Conservation (phyloP, 2,329 filamentous ascomycete species). For the Cyphellophora europaea region DNA sequence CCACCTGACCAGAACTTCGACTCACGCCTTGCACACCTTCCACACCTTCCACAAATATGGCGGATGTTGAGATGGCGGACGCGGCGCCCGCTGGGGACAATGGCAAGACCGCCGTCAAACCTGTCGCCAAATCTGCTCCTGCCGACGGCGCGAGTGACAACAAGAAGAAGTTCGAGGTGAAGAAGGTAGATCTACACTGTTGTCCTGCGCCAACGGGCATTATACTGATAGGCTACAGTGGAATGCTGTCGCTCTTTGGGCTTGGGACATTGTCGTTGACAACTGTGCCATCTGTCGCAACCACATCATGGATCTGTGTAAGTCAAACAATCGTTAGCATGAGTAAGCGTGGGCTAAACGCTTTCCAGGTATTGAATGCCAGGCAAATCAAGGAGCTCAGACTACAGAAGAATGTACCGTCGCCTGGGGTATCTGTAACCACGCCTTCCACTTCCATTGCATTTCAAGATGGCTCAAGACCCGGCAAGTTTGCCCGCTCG, state of each 20-base stretch:
- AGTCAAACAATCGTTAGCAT: conserved; percentile 22
- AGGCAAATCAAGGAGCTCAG: conserved; percentile 94
- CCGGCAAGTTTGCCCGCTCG: conserved; percentile 92
- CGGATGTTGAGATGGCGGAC: conserved; percentile 95
- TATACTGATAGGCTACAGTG: conserved; percentile 50
- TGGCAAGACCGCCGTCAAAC: conserved; percentile 47
- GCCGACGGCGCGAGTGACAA: conserved; percentile 46
- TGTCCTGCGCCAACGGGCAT: background rate
- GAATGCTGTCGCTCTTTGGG: conserved; percentile 97
- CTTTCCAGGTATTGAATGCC: conserved; percentile 77
- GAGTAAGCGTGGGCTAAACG: no score
- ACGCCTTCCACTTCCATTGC: conserved; percentile 99
- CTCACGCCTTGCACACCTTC: no score
- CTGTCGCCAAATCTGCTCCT: conserved; percentile 41
- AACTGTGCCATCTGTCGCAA: conserved; percentile 99
- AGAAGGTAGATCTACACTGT: conserved; percentile 60
- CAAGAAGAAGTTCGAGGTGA: conserved; percentile 97
- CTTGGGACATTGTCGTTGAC: conserved; percentile 98
- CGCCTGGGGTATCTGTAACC: conserved; percentile 99
- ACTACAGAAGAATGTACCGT: conserved; percentile 98
- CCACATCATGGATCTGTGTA: conserved; percentile 99
- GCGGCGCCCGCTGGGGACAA: conserved; percentile 47
- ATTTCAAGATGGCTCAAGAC: conserved; percentile 99
- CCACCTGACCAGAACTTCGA: no score
- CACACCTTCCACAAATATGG: no score